Conservation (phyloP, 129 eudicot genomes). For the Pulicaria dysenterica region DNA sequence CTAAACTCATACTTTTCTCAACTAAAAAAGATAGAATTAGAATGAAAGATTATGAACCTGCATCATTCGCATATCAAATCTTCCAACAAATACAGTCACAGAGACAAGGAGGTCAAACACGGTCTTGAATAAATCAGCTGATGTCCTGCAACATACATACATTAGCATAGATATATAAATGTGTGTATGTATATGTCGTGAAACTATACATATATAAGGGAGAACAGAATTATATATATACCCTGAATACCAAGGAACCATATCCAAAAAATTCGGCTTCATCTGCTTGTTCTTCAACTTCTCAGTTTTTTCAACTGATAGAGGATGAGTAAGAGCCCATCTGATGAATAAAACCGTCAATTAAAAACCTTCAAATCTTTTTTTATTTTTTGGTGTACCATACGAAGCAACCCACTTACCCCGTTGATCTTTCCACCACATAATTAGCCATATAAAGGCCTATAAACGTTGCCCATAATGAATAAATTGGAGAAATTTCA, state of each 20-base stretch:
- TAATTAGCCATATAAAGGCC: constrained; percentile 98
- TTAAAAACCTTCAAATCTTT: neutral
- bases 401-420: constrained; percentile 49
- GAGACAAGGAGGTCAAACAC: constrained; percentile 96
- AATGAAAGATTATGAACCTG: constrained; percentile 52
- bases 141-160: constrained; percentile 65
- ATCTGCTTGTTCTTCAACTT: constrained; percentile 79
- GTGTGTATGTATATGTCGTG: constrained; percentile 5
- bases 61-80: constrained; percentile 99
- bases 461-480: constrained; percentile 97
- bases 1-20: neutral
- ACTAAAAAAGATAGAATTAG: neutral
- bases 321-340: constrained; percentile 99
- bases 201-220: neutral
- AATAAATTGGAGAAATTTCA: constrained; percentile 96
- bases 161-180: neutral
- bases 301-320: constrained; percentile 78
- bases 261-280: constrained; percentile 94
- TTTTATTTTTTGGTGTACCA: neutral
- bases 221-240: constrained; percentile 24
- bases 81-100: constrained; percentile 96
- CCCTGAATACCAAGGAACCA: constrained; percentile 99
- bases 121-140: constrained; percentile 97
- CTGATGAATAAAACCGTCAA: constrained; percentile 43
- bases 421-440: constrained; percentile 96